These are phyloP conservation scores for Hypoxylon trugodes DNA, from an alignment of 495 filamentous ascomycete species.

Conservation along the genomic window DNA sequence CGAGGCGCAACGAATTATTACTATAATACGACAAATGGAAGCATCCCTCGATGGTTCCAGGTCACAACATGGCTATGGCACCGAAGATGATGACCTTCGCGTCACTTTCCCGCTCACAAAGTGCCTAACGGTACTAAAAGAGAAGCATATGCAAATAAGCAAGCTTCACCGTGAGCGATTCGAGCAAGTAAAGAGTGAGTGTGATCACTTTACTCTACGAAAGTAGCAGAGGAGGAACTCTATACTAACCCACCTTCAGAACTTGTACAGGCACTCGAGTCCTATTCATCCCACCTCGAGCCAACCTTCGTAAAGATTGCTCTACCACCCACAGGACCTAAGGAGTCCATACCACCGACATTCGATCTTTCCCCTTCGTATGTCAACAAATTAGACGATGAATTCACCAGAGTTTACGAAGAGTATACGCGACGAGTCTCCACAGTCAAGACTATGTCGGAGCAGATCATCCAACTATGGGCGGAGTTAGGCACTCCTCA, in stretches of 20 bases:
- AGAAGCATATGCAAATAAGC: conserved; percentile 81
- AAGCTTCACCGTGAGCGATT: conserved; percentile 87
- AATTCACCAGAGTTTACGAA: conserved; percentile 93
- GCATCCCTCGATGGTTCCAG: conserved; percentile 81
- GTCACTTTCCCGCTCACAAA: conserved; percentile 81
- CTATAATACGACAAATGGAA: conserved; percentile 91
- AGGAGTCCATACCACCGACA: conserved; percentile 75
- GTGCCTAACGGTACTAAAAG: conserved; percentile 80
- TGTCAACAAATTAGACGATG: conserved; percentile 82
- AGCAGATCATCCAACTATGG: conserved; percentile 93
- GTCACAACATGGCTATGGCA: conserved; percentile 59
- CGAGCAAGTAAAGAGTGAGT: conserved; percentile 91
- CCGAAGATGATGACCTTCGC: conserved; percentile 68
- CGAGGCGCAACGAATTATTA: conserved; percentile 86
- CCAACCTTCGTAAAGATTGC: conserved; percentile 79
- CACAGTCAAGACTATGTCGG: conserved; percentile 74
- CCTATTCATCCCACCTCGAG: conserved; percentile 94
- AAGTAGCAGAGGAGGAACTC: not conserved
- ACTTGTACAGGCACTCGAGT: conserved; percentile 90
- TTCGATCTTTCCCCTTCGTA: conserved; percentile 93
- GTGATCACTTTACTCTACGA: not conserved
- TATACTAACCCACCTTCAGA: conserved; percentile 60
- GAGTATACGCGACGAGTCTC: conserved; percentile 86
- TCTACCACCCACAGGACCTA: conserved; percentile 80
- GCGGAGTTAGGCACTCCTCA: conserved; percentile 92